A percentile compares a stretch with the other conserved stretches of the same genome.
These are phyloP conservation scores for Linnemannia schmuckeri DNA, from an alignment of 192 early-diverging fungal species.

Conservation along the genomic window DNA sequence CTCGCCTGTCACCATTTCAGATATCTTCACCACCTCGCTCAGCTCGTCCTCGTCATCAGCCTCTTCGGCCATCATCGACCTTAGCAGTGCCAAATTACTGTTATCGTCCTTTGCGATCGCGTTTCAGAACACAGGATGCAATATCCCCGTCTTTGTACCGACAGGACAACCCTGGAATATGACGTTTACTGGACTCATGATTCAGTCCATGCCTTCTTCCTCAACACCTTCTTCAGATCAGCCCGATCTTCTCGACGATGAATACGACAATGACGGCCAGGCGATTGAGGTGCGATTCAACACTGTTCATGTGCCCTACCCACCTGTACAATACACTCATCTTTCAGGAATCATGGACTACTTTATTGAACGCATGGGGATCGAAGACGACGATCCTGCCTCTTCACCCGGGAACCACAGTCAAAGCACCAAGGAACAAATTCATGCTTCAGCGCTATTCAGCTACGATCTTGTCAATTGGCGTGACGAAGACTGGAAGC, in stretches of 20 bases:
- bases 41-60: conserved; percentile 16
- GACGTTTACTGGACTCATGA: conserved; percentile 42
- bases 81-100: conserved; percentile 71
- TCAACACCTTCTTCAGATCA: conserved; percentile 30
- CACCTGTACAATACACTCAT: conserved; percentile 43
- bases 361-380: conserved; percentile 55
- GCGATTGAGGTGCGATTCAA: conserved; percentile 58
- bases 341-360: conserved; percentile 54
- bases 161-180: conserved; percentile 59
- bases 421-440: conserved; percentile 12
- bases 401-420: neutral
- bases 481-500: conserved; percentile 69
- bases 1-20: conserved; percentile 52
- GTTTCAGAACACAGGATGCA: conserved; percentile 74
- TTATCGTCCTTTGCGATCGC: conserved; percentile 77
- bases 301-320: conserved; percentile 48
- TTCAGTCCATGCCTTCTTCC: conserved; percentile 31
- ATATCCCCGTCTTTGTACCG: conserved; percentile 72
- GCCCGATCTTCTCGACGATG: conserved; percentile 26
- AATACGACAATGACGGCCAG: conserved; percentile 12
- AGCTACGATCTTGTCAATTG: conserved; percentile 67
- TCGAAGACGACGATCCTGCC: conserved; percentile 46
- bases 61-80: conserved; percentile 60
- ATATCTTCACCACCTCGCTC: conserved; percentile 44
- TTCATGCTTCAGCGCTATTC: conserved; percentile 57